Base-by-base conservation (phyloP, 2,329 filamentous ascomycete genomes). In the Diaporthe amygdali region DNA sequence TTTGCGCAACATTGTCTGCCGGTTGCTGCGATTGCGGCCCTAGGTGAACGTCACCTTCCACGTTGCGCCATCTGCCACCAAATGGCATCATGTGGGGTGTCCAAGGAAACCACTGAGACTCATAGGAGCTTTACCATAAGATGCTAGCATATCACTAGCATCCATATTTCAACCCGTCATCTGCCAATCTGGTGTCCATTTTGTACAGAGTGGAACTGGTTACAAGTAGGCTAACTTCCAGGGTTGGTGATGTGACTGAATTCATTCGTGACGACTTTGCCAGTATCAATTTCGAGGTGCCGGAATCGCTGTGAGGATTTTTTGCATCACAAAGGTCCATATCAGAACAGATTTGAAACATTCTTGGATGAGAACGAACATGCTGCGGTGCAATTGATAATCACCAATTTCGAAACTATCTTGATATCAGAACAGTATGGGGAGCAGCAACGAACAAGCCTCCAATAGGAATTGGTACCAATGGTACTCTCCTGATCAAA, bases 401-500 rank as follows among this genome's bases (percentile, higher is more conserved):
- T 15, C 5, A 4, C 5, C 7, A 32, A 30, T 14, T 14, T 39
- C 37, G 15, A 14, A n/a, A n/a, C n/a, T n/a, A n/a, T n/a, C n/a
- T 39, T 12, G 25, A 30, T 8, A 46, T 39, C 14, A 37, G n/a
- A 17, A 25, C 12, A 55, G 9, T 7, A 67, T 67, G 64, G 37
- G 17, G 25, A 17, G 22, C 17, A 30, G 30, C 22, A 17, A 54
- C 8, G 32, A 30, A 22, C 46, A 41, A 20, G 5, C 37, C 25
- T n/a, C 47, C 22, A n/a, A 47, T 22, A 67, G 68, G 32, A 68
- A 55, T 20, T 75, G 74, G 74, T 72, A 74, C 25, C 67, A 75
- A 15, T 76, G 74, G 74, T 76, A 74, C 41, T 74, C 74, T 12
- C 52, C 72, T 22, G 71, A 75, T 44, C 74, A 76, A 46, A 71